These are phyloP conservation scores for Oenanthe javanica DNA, from an alignment of 140 eudicot species.

Conservation along the genomic window DNA sequence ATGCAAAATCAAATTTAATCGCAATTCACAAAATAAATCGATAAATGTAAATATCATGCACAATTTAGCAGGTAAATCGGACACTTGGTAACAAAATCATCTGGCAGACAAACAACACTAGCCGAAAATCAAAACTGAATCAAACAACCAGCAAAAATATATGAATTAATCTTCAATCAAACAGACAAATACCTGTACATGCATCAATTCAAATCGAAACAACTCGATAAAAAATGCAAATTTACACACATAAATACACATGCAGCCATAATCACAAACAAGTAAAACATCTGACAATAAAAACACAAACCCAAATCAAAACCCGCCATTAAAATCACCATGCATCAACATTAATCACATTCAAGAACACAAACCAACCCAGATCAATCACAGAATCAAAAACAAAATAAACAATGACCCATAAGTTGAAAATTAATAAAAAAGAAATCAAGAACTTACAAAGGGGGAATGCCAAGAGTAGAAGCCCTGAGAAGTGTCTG, in stretches of 20 bases:
- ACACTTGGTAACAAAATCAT: neutral
- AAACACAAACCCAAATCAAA: neutral
- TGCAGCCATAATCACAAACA: neutral
- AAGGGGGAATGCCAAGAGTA: slow-evolving; percentile 23
- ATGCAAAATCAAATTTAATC: neutral
- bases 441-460: slow-evolving; percentile 12
- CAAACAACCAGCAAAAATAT: neutral
- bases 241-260: neutral
- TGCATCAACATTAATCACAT: neutral
- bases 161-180: neutral
- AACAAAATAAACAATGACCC: neutral
- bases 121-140: neutral
- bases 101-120: neutral
- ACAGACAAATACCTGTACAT: neutral
- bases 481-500: slow-evolving; percentile 36
- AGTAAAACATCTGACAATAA: neutral
- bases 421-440: neutral
- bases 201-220: neutral
- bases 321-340: neutral
- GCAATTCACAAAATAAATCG: neutral
- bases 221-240: neutral
- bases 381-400: neutral
- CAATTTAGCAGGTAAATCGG: neutral
- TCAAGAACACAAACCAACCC: neutral
- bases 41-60: neutral